phyloP scores from a whole-genome alignment of 2,329 filamentous ascomycete genomes.

The Cordyceps tenuipes region DNA sequence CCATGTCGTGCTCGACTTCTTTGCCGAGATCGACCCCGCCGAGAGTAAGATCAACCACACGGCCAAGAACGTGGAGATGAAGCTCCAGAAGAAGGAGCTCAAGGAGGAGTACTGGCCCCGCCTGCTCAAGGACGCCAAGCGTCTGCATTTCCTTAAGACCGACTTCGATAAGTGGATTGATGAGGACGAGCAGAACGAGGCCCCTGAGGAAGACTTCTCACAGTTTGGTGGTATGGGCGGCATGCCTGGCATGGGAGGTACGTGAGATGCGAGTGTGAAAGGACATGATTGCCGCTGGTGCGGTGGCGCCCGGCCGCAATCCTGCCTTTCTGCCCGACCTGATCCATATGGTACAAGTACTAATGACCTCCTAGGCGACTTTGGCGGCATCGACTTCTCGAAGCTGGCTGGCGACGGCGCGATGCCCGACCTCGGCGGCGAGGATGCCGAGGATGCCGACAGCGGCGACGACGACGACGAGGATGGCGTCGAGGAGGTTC shows the following conservation, averaged over 20 bases:
- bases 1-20: conserved; percentile 80
- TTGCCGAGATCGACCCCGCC: conserved; percentile 76
- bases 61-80: conserved; percentile 76
- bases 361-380: conserved; percentile 41
- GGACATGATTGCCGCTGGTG: neutral
- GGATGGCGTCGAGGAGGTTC: conserved; percentile 45
- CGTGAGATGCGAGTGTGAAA: conserved; percentile 13
- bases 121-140: conserved; percentile 82
- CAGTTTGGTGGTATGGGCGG: conserved; percentile 58
- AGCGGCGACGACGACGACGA: conserved; percentile 53
- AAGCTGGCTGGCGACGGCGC: conserved; percentile 59
- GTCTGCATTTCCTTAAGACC: conserved; percentile 93
- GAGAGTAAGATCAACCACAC: conserved; percentile 86
- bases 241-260: conserved; percentile 53
- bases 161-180: conserved; percentile 99
- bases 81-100: conserved; percentile 94
- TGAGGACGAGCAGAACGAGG: conserved; percentile 95
- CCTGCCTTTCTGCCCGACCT: neutral
- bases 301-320: neutral
- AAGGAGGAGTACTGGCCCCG: conserved; percentile 94
- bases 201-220: conserved; percentile 69
- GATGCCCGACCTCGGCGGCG: conserved; percentile 34
- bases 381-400: conserved; percentile 79
- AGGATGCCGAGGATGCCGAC: conserved; percentile 40
- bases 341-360: neutral